Conservation (phyloP, 2,329 filamentous ascomycete species). For the Seiridium cupressi region DNA sequence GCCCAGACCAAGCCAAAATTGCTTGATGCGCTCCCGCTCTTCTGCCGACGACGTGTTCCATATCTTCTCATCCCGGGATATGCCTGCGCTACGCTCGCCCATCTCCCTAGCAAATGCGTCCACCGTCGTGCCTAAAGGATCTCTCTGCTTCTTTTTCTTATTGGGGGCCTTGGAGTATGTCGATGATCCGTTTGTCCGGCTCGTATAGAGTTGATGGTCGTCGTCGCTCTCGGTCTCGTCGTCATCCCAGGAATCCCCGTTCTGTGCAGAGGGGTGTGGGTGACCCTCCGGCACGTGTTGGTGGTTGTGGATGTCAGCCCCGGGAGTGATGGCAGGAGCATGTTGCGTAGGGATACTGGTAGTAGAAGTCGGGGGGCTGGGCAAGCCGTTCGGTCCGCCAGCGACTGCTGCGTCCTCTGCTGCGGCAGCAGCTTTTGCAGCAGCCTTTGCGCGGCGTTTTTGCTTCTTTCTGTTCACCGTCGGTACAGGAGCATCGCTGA, state of each 20-base stretch:
- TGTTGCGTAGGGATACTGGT: conserved; percentile 20
- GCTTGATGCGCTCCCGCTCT: conserved; percentile 95
- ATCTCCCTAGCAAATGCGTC: conserved; percentile 16
- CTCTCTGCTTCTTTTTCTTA: conserved; percentile 67
- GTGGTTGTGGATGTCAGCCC: conserved; percentile 19
- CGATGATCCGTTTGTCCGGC: conserved; percentile 32
- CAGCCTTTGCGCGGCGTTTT: conserved; percentile 85
- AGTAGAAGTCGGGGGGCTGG: conserved; percentile 30
- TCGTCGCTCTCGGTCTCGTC: conserved; percentile 55
- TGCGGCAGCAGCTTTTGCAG: conserved; percentile 62
- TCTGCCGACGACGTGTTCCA: conserved; percentile 96
- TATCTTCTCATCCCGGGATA: conserved; percentile 75
- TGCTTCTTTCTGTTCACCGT: conserved; percentile 90
- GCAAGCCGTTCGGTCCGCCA: conserved; percentile 37
- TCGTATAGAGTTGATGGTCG: conserved; percentile 38
- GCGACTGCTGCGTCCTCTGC: conserved; percentile 24
- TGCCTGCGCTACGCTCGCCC: conserved; percentile 32
- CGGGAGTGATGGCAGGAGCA: background rate
- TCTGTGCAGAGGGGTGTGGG: conserved; percentile 11
- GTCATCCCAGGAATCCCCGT: conserved; percentile 47
- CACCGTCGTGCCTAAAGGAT: conserved; percentile 17
- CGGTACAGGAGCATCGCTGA: conserved; percentile 34
- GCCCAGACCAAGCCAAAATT: conserved; percentile 93
- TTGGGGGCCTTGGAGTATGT: conserved; percentile 52
- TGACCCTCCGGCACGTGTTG: conserved; percentile 28